These are phyloP conservation scores for Conticribra weissflogii DNA, from an alignment of 108 stramenopile genomes.

Conservation along the genomic window DNA sequence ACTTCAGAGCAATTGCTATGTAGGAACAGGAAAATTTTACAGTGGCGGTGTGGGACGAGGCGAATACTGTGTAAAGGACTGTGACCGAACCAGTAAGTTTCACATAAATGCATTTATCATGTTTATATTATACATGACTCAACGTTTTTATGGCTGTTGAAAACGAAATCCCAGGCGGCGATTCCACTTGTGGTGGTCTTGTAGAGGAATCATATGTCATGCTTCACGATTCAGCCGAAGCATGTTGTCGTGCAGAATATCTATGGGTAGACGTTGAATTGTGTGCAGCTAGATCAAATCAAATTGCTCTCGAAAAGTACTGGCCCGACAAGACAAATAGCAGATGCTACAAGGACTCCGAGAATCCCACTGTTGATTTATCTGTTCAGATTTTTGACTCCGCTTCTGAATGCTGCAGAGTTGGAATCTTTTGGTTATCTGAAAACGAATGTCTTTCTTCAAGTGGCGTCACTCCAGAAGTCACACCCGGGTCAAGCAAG, in stretches of 20 bases:
- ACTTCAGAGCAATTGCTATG: neutral
- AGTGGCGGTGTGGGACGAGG: slow-evolving; percentile 2
- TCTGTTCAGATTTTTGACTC: slow-evolving; percentile 1
- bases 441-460: slow-evolving; percentile 8
- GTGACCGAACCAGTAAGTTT: slow-evolving; percentile 2
- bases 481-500: neutral
- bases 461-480: slow-evolving; percentile 1
- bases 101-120: neutral
- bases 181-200: slow-evolving; percentile 15
- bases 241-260: slow-evolving; percentile 10
- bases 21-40: slow-evolving; percentile 9
- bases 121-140: too few relatives aligned
- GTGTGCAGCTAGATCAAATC: slow-evolving; percentile 7
- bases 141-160: too few relatives aligned
- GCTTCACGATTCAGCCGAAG: slow-evolving; percentile 19
- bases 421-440: slow-evolving; percentile 4
- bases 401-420: neutral
- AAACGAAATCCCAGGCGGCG: neutral
- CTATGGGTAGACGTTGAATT: slow-evolving; percentile 15
- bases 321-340: slow-evolving; percentile 13
- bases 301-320: neutral
- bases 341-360: slow-evolving; percentile 1
- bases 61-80: slow-evolving; percentile 12
- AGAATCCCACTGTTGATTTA: neutral
- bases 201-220: slow-evolving; percentile 11